Percentiles rank a stretch among this genome's conserved stretches.
These are phyloP conservation scores for Pezicula rhizophila DNA, from an alignment of 2,329 filamentous ascomycete genomes.

Conservation along the genomic window DNA sequence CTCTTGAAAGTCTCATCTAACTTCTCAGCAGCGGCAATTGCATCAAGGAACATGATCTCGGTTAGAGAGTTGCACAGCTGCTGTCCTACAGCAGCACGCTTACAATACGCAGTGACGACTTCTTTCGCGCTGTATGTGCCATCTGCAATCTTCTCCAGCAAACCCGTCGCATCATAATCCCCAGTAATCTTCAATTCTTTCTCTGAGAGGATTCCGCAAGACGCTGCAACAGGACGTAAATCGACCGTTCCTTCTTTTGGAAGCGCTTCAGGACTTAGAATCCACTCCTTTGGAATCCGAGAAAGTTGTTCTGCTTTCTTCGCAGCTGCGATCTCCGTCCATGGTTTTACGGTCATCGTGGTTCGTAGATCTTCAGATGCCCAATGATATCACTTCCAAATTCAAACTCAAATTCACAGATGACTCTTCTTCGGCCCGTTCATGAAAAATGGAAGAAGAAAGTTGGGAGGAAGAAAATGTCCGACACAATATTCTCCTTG, in stretches of 20 bases:
- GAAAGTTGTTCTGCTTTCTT: constrained; percentile 14
- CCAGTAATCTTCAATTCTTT: constrained; percentile 23
- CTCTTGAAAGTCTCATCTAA: constrained; percentile 37
- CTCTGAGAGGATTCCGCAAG: constrained; percentile 17
- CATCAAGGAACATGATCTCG: constrained; percentile 38
- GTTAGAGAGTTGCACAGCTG: constrained; percentile 36
- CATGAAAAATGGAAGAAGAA: too few relatives aligned
- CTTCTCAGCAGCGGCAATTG: constrained; percentile 27
- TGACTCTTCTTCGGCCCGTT: too few relatives aligned
- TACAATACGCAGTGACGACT: constrained; percentile 40
- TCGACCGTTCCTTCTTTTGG: constrained; percentile 7
- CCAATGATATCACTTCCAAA: too few relatives aligned
- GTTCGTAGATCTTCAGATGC: too few relatives aligned
- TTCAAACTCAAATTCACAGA: too few relatives aligned
- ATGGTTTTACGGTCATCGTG: constrained; percentile 3
- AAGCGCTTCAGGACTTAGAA: constrained; percentile 4
- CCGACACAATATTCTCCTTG: too few relatives aligned
- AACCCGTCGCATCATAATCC: constrained; percentile 18
- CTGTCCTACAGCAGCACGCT: constrained; percentile 41
- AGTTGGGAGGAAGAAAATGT: too few relatives aligned
- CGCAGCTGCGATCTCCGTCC: constrained; percentile 12
- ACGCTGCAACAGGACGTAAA: constrained; percentile 8
- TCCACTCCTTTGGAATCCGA: constrained; percentile 14
- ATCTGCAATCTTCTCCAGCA: constrained; percentile 18
- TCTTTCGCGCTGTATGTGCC: constrained; percentile 24